Evolutionary conservation across 305 asterid genomes (phyloP).

Genomic region (Ilex paraguariensis): DNA sequence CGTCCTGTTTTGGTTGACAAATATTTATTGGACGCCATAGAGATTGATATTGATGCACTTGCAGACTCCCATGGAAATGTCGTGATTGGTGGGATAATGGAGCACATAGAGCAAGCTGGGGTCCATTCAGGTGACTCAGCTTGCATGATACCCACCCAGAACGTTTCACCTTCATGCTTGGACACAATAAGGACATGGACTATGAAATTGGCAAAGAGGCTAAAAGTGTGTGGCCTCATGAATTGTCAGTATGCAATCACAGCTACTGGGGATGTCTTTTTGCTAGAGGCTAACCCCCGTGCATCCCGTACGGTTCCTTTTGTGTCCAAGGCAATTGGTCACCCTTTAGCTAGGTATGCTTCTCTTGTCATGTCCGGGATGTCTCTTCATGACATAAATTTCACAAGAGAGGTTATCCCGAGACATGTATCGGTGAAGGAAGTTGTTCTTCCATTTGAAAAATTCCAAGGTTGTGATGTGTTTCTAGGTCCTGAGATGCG

Average conservation of each 20-base stretch:
- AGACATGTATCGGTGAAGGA: constrained; percentile 83
- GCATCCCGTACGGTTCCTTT: constrained; percentile 92
- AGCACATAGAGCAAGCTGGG: constrained; percentile 97
- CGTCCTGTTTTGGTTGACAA: constrained; percentile 88
- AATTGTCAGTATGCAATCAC: constrained; percentile 93
- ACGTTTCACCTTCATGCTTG: constrained; percentile 60
- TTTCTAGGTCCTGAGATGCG: constrained; percentile 97
- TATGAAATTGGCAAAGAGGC: constrained; percentile 61
- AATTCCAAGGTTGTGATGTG: constrained; percentile 92
- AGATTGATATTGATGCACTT: constrained; percentile 82
- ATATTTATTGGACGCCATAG: constrained; percentile 86
- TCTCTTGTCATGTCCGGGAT: constrained; percentile 93
- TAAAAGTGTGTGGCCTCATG: constrained; percentile 83
- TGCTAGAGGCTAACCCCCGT: constrained; percentile 97
- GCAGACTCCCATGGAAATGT: constrained; percentile 78
- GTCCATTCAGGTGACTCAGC: constrained; percentile 98
- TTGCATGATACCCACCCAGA: constrained; percentile 89
- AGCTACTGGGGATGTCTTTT: constrained; percentile 71
- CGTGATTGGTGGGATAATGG: constrained; percentile 99
- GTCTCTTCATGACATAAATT: constrained; percentile 59
- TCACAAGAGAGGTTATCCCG: constrained; percentile 79
- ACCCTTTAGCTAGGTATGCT: constrained; percentile 89
- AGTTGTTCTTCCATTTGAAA: constrained; percentile 93
- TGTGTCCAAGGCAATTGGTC: constrained; percentile 93
- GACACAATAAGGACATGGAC: constrained; percentile 87